phyloP scores from a whole-genome alignment of 345 rosid species.

The Euphorbia peplus region DNA sequence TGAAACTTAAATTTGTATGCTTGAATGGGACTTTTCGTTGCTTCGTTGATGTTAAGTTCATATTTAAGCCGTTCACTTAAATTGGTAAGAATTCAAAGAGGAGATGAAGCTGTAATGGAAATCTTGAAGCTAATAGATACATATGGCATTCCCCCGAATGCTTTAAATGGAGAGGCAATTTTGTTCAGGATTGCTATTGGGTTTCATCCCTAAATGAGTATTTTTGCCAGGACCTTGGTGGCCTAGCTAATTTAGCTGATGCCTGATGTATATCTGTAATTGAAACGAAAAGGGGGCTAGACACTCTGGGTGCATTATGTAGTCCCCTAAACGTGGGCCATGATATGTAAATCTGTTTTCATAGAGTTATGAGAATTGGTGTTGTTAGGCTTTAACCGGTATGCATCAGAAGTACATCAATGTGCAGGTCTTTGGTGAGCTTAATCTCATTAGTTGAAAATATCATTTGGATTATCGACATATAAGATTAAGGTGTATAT shows the following conservation, averaged over 20 bases:
- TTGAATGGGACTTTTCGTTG: neutral
- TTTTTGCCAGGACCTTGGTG: neutral
- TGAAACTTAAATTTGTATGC: neutral
- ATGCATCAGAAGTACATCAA: neutral
- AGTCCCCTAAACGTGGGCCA: no score
- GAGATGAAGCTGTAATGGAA: neutral
- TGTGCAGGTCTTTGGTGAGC: neutral
- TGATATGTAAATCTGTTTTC: neutral
- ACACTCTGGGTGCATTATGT: neutral
- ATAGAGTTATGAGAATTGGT: neutral
- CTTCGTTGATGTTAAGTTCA: neutral
- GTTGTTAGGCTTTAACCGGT: neutral
- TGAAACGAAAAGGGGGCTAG: neutral
- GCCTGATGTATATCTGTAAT: neutral
- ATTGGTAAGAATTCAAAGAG: neutral
- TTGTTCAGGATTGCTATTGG: neutral
- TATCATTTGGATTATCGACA: neutral
- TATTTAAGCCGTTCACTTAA: neutral
- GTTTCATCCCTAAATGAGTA: neutral
- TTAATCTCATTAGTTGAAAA: neutral
- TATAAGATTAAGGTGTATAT: neutral
- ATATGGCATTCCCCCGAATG: neutral
- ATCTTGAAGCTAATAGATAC: neutral
- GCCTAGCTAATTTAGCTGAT: neutral
- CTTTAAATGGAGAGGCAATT: neutral